phyloP scores from a whole-genome alignment of 2,329 filamentous ascomycete species.

The Botrytis squamosa region DNA sequence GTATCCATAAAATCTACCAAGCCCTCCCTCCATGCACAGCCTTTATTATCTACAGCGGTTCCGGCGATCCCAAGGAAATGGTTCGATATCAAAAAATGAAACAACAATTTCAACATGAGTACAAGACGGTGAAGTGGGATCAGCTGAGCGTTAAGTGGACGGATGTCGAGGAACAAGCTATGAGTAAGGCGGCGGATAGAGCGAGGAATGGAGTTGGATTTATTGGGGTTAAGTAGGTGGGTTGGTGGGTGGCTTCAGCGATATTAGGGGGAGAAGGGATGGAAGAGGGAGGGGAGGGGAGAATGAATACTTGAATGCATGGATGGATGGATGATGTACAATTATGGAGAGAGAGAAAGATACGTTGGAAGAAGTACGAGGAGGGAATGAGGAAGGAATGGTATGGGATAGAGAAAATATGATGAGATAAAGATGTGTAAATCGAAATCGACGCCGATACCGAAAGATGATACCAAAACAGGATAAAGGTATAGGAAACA shows the following conservation, averaged over 20 bases:
- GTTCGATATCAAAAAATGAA: conserved; percentile 60
- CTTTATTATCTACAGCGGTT: conserved; percentile 64
- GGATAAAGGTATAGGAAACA: background rate
- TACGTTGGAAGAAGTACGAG: background rate
- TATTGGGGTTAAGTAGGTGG: conserved; percentile 57
- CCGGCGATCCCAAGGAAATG: conserved; percentile 67
- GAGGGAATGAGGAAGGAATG: background rate
- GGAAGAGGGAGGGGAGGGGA: background rate
- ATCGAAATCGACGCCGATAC: background rate
- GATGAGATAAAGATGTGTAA: background rate
- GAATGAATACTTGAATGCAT: background rate
- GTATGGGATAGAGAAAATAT: background rate
- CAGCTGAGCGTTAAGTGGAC: conserved; percentile 67
- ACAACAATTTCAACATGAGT: conserved; percentile 60
- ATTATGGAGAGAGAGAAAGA: background rate
- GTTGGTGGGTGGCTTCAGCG: conserved; percentile 37
- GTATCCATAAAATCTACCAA: conserved; percentile 56
- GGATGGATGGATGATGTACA: background rate
- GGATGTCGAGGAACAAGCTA: conserved; percentile 61
- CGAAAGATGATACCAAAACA: background rate
- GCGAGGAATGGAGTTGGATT: conserved; percentile 65
- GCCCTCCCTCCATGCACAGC: conserved; percentile 63
- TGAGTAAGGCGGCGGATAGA: conserved; percentile 54
- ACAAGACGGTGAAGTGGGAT: conserved; percentile 66
- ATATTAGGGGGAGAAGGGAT: background rate